Percentiles rank a stretch among this genome's conserved stretches.
Evolutionary conservation across 164 flowering plant genomes (phyloP).

Genomic region (Tetrastigma voinierianum): DNA sequence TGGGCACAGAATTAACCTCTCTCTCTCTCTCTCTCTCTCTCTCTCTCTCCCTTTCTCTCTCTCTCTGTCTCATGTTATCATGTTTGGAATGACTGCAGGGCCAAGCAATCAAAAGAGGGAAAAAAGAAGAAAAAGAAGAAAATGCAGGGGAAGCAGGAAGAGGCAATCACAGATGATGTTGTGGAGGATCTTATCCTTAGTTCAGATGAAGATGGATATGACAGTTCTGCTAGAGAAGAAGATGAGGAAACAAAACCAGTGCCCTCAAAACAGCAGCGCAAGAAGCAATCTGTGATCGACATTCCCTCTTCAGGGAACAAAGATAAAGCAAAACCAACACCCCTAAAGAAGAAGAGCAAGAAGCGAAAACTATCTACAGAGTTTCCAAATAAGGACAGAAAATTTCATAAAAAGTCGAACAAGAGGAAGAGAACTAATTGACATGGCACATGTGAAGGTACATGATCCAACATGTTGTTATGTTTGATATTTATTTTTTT

Average conservation of each 20-base stretch:
- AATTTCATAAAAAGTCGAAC: conserved; percentile 18
- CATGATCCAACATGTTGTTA: no score
- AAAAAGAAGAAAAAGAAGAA: conserved; percentile 9
- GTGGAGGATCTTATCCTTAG: conserved; percentile 62
- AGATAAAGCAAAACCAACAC: not conserved
- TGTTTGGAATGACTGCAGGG: conserved; percentile 14
- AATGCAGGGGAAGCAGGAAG: conserved; percentile 15
- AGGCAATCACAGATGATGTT: conserved; percentile 37
- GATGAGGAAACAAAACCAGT: not conserved
- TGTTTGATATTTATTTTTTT: no score
- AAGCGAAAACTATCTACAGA: conserved; percentile 27
- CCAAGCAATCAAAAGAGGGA: conserved; percentile 25
- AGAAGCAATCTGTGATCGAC: conserved; percentile 26
- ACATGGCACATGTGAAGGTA: not conserved
- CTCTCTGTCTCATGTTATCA: not conserved
- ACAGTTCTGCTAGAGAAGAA: conserved; percentile 9
- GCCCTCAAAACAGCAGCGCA: conserved; percentile 4
- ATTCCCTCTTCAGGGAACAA: conserved; percentile 4
- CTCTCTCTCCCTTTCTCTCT: not conserved
- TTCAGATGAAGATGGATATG: conserved; percentile 52
- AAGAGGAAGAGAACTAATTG: conserved; percentile 18
- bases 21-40: conserved; percentile 3
- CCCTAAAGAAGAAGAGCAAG: conserved; percentile 16
- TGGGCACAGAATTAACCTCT: conserved; percentile 6
- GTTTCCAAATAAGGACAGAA: conserved; percentile 15